A percentile compares a stretch with the other conserved stretches of the same genome.
phyloP scores from a whole-genome alignment of 2,329 filamentous ascomycete genomes.

The Myriangium duriaei region DNA sequence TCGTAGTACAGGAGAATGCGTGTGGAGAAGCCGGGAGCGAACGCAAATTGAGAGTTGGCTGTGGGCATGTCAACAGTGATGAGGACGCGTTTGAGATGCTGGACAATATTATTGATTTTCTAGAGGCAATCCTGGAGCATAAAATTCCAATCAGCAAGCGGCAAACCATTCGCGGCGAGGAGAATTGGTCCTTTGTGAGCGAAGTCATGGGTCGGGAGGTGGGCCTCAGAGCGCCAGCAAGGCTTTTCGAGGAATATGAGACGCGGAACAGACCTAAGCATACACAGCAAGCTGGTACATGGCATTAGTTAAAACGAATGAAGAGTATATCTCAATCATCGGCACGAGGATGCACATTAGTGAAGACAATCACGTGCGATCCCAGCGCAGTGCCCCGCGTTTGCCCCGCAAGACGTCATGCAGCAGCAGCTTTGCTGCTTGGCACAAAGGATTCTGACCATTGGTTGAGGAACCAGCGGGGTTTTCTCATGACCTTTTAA shows the following conservation, averaged over 20 bases:
- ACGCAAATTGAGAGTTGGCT: conserved; percentile 19
- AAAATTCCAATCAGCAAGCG: conserved; percentile 23
- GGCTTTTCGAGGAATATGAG: conserved; percentile 19
- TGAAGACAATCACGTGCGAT: background rate
- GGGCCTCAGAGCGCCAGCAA: conserved; percentile 25
- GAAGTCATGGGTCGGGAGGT: conserved; percentile 24
- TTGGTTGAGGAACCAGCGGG: no score
- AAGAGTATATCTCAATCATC: no score
- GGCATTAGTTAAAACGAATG: no score
- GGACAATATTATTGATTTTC: conserved; percentile 22
- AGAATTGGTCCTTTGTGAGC: conserved; percentile 26
- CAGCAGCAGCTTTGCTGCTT: background rate
- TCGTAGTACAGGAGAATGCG: conserved; percentile 24
- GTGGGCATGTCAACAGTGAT: conserved; percentile 27
- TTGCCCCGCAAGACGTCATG: background rate
- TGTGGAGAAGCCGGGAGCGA: conserved; percentile 14
- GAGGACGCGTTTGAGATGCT: conserved; percentile 28
- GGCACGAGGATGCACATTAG: no score
- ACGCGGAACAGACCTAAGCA: no score
- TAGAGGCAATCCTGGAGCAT: conserved; percentile 22
- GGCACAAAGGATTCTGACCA: no score
- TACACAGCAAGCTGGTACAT: no score
- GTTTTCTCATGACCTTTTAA: no score
- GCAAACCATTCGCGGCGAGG: conserved; percentile 20
- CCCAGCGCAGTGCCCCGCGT: no score